A percentile compares a stretch with the other conserved stretches of the same genome.
Evolutionary conservation across 257 asterid species (phyloP).

Genomic region (Solanum peruvianum): DNA sequence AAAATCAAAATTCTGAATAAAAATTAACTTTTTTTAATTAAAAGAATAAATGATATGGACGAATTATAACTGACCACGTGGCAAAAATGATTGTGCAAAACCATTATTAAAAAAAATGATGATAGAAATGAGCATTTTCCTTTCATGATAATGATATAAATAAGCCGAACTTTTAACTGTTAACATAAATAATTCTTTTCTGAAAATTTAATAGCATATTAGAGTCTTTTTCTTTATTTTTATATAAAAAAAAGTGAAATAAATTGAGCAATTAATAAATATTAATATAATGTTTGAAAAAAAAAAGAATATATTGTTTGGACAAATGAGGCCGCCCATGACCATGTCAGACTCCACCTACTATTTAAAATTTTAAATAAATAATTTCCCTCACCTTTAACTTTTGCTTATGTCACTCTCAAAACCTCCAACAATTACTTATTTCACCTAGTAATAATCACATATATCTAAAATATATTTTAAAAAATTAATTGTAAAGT

Average conservation of each 20-base stretch:
- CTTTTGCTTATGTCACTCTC: neutral
- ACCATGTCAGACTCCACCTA: neutral
- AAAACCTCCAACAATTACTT: neutral
- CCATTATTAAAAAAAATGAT: no score
- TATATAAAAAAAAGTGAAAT: neutral
- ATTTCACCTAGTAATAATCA: neutral
- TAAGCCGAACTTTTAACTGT: no score
- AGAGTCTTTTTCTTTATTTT: accelerated
- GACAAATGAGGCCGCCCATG: neutral
- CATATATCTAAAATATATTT: no score
- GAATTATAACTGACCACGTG: no score
- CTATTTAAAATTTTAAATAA: neutral
- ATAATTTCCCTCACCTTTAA: neutral
- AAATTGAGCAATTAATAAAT: neutral
- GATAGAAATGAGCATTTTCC: accelerated
- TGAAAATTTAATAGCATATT: no score
- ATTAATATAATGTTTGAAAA: neutral
- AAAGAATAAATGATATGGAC: no score
- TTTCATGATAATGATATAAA: no score
- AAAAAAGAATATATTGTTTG: neutral
- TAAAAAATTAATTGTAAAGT: no score
- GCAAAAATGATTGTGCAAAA: no score
- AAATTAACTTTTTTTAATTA: no score
- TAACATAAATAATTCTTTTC: no score
- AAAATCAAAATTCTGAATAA: no score